phyloP scores from a whole-genome alignment of 768 basidiomycete species.

The Lactarius psammicola region DNA sequence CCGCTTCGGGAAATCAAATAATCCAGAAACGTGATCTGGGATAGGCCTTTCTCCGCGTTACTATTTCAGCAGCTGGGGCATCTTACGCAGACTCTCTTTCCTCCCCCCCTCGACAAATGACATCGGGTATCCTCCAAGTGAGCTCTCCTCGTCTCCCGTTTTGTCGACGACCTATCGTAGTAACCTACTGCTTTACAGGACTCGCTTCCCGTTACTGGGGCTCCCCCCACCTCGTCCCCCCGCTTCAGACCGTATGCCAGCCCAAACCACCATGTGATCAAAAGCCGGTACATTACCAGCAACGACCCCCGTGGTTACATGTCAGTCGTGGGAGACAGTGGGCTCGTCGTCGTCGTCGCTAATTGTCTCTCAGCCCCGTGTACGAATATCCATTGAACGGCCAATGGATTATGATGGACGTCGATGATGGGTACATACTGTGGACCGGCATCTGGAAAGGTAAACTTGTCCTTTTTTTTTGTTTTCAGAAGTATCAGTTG shows the following conservation, averaged over 20 bases:
- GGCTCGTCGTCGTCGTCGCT: slow-evolving; percentile 7
- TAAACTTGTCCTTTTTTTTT: slow-evolving; percentile 35
- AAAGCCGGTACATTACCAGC: slow-evolving; percentile 85
- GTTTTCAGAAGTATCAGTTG: background rate
- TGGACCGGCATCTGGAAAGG: slow-evolving; percentile 98
- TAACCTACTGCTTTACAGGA: slow-evolving; percentile 31
- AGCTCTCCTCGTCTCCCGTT: slow-evolving; percentile 17
- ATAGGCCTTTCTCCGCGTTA: slow-evolving; percentile 23
- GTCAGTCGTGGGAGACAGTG: slow-evolving; percentile 43
- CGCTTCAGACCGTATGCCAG: slow-evolving; percentile 70
- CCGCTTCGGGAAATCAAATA: slow-evolving; percentile 29
- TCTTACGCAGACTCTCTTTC: slow-evolving; percentile 31
- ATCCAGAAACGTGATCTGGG: slow-evolving; percentile 26
- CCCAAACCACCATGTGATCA: slow-evolving; percentile 75
- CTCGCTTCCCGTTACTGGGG: slow-evolving; percentile 36
- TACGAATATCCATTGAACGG: slow-evolving; percentile 88
- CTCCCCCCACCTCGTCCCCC: slow-evolving; percentile 30
- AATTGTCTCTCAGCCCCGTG: slow-evolving; percentile 54
- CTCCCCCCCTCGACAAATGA: slow-evolving; percentile 32
- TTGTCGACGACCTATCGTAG: background rate
- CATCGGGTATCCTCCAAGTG: slow-evolving; percentile 36
- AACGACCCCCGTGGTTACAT: slow-evolving; percentile 89
- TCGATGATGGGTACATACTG: slow-evolving; percentile 87
- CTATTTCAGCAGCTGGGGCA: slow-evolving; percentile 23
- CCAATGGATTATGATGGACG: slow-evolving; percentile 96